Evolutionary conservation across 2,329 filamentous ascomycete genomes (phyloP), one percentile per base, ranked within the genome.

Genomic region (Xylaria digitata): DNA sequence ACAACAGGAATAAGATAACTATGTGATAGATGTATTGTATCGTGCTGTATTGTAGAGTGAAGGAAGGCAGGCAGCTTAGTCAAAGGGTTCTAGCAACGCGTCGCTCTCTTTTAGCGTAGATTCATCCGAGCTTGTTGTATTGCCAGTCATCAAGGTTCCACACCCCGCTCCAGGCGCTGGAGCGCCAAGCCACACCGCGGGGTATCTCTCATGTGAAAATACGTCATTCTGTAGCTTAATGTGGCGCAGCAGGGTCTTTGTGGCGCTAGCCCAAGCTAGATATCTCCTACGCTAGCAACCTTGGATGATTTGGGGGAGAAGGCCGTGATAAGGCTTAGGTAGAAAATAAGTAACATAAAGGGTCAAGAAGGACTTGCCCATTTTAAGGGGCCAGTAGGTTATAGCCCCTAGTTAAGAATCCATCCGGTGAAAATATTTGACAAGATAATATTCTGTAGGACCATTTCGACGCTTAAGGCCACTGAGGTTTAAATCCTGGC

Each of bases 121-220:
- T n/a, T 1, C 46, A 43, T 9, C 43, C 6, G 8, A 56, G 37
- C 19, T 21, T 23, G 13, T 32, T 30, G 45, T n/a, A 34, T 13
- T 26, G 23, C 61, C 21, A 53, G 34, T 58, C 58, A 66, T 53
- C 63, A 62, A 49, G 59, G 59, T 62, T 50, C 53, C 49, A 26
- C 45, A 49, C 67, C 65, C 61, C 65, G 61, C 68, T 15, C 45
- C 30, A 9, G n/a, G 42, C 43, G 30, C 53, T 23, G 15, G 5
- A 3, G 32, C 9, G 9, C 7, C 21, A 55, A 61, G 63, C 67
- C 69, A 63, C 65, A 63, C 59, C 61, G 67, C 61, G 64, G 68
- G 68, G 68, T 49, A 65, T 3, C 21, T 49, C 13, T 21, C 26
- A 30, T 52, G 48, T 13, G 7, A 45, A 59, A 5, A 46, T 69